A percentile compares a stretch with the other conserved stretches of the same genome.
These are phyloP conservation scores for Zychaea mexicana DNA, from an alignment of 371 early-diverging fungal genomes.

Conservation along the genomic window DNA sequence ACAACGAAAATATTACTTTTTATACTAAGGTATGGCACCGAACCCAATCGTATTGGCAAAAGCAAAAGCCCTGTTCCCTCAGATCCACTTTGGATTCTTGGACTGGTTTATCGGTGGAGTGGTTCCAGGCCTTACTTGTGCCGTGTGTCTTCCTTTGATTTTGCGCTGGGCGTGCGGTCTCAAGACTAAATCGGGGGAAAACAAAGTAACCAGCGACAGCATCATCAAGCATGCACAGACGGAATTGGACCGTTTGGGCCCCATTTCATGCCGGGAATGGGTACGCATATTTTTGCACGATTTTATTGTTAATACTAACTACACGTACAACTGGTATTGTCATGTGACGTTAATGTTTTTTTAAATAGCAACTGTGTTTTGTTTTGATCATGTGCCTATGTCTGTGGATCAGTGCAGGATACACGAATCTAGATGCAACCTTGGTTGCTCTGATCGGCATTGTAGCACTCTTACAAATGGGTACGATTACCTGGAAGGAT, in stretches of 20 bases:
- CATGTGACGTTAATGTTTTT: too few relatives aligned
- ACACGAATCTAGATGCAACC: conserved; percentile 66
- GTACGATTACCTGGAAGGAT: conserved; percentile 73
- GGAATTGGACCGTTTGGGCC: conserved; percentile 39
- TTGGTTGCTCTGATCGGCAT: conserved; percentile 71
- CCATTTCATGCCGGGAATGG: conserved; percentile 40
- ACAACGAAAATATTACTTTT: background rate
- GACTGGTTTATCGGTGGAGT: conserved; percentile 61
- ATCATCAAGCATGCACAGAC: conserved; percentile 34
- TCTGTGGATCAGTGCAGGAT: conserved; percentile 70
- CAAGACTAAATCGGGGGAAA: conserved; percentile 19
- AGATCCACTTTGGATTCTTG: conserved; percentile 58
- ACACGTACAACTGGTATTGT: background rate
- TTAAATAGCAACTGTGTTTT: conserved; percentile 43
- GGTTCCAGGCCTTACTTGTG: conserved; percentile 49
- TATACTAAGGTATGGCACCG: conserved; percentile 61
- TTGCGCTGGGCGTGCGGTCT: conserved; percentile 35
- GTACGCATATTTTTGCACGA: conserved; percentile 17
- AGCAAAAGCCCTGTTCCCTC: conserved; percentile 51
- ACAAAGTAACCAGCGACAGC: conserved; percentile 8
- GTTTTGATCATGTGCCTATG: conserved; percentile 59
- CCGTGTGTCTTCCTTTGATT: conserved; percentile 44
- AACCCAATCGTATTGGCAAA: conserved; percentile 65
- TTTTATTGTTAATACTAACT: background rate
- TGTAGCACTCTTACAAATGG: conserved; percentile 52